Conservation (phyloP, 805 yeast species). For the Sugiyamaella lignohabitans region DNA sequence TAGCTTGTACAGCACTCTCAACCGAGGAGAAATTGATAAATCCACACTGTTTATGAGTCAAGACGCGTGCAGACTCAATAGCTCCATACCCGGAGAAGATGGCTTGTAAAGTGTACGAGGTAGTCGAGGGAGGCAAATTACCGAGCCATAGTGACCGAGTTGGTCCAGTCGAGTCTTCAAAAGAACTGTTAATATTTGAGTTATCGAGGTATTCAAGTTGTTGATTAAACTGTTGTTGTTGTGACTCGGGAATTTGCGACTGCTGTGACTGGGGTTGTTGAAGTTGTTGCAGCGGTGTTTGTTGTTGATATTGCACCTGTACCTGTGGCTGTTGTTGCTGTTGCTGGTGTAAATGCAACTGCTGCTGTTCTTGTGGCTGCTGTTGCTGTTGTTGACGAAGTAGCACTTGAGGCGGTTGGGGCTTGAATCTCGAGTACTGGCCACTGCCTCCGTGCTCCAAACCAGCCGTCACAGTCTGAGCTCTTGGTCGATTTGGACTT, state of each 20-base stretch:
- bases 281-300: background rate
- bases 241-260: background rate
- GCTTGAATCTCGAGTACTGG: background rate
- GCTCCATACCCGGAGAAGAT: slow-evolving; percentile 58
- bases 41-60: slow-evolving; percentile 42
- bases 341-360: background rate
- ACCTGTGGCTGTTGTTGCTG: slow-evolving; percentile 10
- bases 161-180: slow-evolving; percentile 51
- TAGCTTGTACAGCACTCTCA: slow-evolving; percentile 74
- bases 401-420: slow-evolving; percentile 2
- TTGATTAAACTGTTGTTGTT: slow-evolving; percentile 10
- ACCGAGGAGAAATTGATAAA: slow-evolving; percentile 66
- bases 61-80: slow-evolving; percentile 53
- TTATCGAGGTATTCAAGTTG: slow-evolving; percentile 3
- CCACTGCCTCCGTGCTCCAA: slow-evolving; percentile 1
- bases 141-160: slow-evolving; percentile 72
- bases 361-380: background rate
- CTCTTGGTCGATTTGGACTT: slow-evolving; percentile 2
- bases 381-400: background rate
- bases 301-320: slow-evolving; percentile 15
- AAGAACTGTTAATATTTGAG: slow-evolving; percentile 29
- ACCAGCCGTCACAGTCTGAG: slow-evolving; percentile 5
- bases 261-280: background rate
- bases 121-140: slow-evolving; percentile 60
- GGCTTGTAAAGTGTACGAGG: slow-evolving; percentile 52